Percentiles rank a stretch among this genome's conserved stretches.
Evolutionary conservation across 768 basidiomycete genomes (phyloP).

Genomic region (Suillus hirtellus): DNA sequence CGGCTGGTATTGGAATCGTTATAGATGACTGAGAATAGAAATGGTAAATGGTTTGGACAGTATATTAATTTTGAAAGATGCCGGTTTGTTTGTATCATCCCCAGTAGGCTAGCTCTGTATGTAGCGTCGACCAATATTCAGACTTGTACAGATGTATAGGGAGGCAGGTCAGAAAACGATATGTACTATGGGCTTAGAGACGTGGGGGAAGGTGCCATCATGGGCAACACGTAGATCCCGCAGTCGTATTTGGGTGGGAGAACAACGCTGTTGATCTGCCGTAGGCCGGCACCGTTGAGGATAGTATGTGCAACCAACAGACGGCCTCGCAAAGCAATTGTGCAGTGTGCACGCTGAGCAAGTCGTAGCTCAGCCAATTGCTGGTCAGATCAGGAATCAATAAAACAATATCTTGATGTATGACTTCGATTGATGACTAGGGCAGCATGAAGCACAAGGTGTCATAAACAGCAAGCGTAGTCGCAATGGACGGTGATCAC

Average conservation of each 20-base stretch:
- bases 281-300: conserved; percentile 47
- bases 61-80: background rate
- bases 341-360: conserved; percentile 44
- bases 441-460: background rate
- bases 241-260: background rate
- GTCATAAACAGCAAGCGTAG: background rate
- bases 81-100: background rate
- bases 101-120: background rate
- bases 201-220: conserved; percentile 47
- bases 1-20: background rate
- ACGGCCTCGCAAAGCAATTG: conserved; percentile 36
- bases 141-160: background rate
- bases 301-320: conserved; percentile 44
- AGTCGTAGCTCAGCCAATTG: conserved; percentile 43
- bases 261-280: conserved; percentile 36
- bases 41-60: background rate
- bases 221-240: conserved; percentile 48
- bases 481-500: conserved; percentile 14
- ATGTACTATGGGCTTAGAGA: background rate
- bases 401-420: background rate
- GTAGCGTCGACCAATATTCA: background rate
- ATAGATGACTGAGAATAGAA: background rate
- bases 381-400: background rate
- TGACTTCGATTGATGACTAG: background rate
- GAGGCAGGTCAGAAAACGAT: background rate